Base-by-base conservation (phyloP, 2,329 filamentous ascomycete species). In the Colletotrichum sojae region DNA sequence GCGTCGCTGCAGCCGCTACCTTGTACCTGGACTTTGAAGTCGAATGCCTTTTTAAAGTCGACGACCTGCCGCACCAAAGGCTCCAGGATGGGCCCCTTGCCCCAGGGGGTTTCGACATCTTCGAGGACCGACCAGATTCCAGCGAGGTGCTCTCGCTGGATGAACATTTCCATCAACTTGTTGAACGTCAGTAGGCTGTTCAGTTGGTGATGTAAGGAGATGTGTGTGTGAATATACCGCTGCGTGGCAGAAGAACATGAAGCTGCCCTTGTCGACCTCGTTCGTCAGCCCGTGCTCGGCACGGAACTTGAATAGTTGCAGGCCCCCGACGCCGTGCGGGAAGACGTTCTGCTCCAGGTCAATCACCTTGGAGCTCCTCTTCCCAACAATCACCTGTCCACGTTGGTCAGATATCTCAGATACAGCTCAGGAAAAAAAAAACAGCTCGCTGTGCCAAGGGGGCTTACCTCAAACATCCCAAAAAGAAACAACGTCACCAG, bases 131-230 rank as follows among this genome's bases (percentile, higher is more conserved):
- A 49, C 60, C 69, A 71, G 1, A 69, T 62, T 0, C 51, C 54
- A 2, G 60, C 54, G 0, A 69, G 36, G n/a, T 60, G 65, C 10
- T 65, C 22, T 4, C 66, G 40, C 43, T 65, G 60, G 25, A 68
- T 61, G 16, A 69, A 69, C 39, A 53, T 52, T 39, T 71, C 65
- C 65, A 62, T 65, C 2, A 65, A 36, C 69, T 71, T 22, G 1
- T 12, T 5, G 2, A 5, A 4, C 1, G 27, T 65, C 4, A 60
- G 45, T 9, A 20, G 3, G 18, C 22, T 2, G 22, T 16, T 48
- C 45, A 4, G 6, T 2, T 40, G 3, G 13, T 2, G 13, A 9
- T 2, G 6, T 12, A 3, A 3, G 3, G 9, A 27, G 1, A 12
- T 64, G 25, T 2, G 6, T n/a, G 4, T 3, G 3, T 16, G 27